A percentile compares a stretch with the other conserved stretches of the same genome.
Conservation (phyloP, 164 flowering plant species). For the Piper longum region DNA sequence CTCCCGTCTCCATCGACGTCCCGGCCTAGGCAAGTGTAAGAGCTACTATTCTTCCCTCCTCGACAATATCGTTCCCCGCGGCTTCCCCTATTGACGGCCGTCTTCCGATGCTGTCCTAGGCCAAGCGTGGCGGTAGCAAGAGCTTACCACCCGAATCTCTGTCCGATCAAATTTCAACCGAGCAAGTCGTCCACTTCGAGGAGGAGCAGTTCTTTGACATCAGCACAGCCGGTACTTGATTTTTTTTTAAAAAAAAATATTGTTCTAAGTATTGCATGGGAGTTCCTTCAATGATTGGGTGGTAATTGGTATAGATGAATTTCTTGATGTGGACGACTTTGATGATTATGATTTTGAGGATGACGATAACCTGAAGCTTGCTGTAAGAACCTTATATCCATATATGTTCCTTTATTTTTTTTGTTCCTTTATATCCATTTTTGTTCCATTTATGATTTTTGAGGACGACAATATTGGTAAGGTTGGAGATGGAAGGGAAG, state of each 20-base stretch:
- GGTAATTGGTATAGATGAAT: neutral
- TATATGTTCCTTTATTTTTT: conserved; percentile 8
- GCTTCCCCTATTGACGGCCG: neutral
- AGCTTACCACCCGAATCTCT: neutral
- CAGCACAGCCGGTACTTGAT: too few species aligned
- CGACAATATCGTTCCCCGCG: neutral
- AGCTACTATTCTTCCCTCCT: neutral
- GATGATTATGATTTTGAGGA: conserved; percentile 33
- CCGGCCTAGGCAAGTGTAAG: neutral
- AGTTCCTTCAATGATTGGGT: too few species aligned
- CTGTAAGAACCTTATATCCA: conserved; percentile 16
- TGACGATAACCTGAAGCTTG: conserved; percentile 36
- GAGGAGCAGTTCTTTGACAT: too few species aligned
- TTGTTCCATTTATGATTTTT: neutral
- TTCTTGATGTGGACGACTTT: conserved; percentile 8
- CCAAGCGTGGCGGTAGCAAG: neutral
- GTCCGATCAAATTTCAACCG: neutral
- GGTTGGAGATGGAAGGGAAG: conserved; percentile 86
- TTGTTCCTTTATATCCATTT: neutral
- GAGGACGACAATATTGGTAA: conserved; percentile 4
- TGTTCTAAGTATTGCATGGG: too few species aligned
- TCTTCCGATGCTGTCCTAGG: neutral
- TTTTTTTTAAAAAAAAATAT: too few species aligned
- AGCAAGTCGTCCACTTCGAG: neutral
- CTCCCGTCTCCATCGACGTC: neutral